These are phyloP conservation scores for Bassia scoparia DNA, from an alignment of 148 eudicot species.

Conservation along the genomic window DNA sequence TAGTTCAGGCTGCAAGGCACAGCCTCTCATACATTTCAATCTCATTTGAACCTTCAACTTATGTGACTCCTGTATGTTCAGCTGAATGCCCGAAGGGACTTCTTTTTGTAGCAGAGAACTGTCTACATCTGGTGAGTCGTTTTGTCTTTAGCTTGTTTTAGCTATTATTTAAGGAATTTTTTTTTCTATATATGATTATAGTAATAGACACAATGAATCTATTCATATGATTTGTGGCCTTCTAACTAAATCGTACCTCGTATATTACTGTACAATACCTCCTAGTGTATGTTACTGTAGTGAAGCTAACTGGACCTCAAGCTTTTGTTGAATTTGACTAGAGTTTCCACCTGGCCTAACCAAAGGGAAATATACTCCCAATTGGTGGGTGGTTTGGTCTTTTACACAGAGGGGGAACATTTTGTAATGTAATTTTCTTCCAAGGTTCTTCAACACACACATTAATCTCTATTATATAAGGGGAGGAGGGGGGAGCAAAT, in stretches of 20 bases:
- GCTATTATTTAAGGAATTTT: neutral
- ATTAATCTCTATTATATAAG: too few relatives aligned
- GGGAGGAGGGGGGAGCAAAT: too few relatives aligned
- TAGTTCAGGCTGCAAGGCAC: conserved; percentile 89
- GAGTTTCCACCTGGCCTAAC: neutral
- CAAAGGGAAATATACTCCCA: neutral
- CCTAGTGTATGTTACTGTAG: neutral
- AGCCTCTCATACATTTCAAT: conserved; percentile 85
- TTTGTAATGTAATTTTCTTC: neutral
- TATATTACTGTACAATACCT: neutral
- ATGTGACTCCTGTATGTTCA: conserved; percentile 87
- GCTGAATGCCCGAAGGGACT: conserved; percentile 85
- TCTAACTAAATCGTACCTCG: neutral
- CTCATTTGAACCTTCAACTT: conserved; percentile 88
- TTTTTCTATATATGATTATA: neutral
- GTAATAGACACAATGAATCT: neutral
- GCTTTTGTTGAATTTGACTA: neutral
- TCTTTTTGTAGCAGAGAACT: conserved; percentile 87
- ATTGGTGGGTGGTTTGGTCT: neutral
- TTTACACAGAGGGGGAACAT: neutral
- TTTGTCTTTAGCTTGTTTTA: neutral
- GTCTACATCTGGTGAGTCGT: conserved; percentile 81
- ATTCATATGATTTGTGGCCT: neutral
- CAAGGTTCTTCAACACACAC: neutral
- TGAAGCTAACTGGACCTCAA: neutral